Evolutionary conservation across 1,139 yeast species (phyloP), one percentile per base, ranked within the genome.

Genomic region (Scheffersomyces parashehatae): DNA sequence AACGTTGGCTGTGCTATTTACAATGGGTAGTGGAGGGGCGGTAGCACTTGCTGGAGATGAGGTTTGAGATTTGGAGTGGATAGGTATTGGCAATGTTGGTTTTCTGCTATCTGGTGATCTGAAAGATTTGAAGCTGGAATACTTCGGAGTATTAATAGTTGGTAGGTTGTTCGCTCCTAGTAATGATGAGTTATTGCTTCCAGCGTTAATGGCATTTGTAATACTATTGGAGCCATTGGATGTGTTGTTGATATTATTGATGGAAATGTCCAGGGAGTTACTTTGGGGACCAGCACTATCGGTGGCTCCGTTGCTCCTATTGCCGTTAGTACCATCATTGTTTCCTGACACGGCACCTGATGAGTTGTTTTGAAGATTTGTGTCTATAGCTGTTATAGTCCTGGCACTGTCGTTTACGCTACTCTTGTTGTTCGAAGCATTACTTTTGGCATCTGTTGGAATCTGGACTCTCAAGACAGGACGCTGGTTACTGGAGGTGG

Each of bases 391-490:
- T 3, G 77, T 70, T 28, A 73, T 53, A 2, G 79, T 73, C 35
- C 63, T 53, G 9, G 68, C 73, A 43, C 68, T 59, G 39, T 65
- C 73, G 29, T 41, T 36, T 33, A 31, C 20, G 11, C 24, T 14
- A 13, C 35, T 31, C 35, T 31, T 31, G 20, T 47, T 47, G 16
- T 28, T 39, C 11, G 15, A 15, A 13, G 41, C 37, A 31, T 39
- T 50, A 5, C 59, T 50, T 46, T 68, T 70, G 6, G 72, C 56
- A 51, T 72, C 78, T 0, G 64, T 60, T 0, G 82, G 82, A 31
- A 77, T 77, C 56, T 76, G 81, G 10, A 78, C 82, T 41, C 82
- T 55, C 31, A 78, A 59, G 3, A 77, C 65, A 1, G 83, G 83
- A 40, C 82, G 59, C 29, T 67, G 68, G 48, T 44, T 51, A 31